Evolutionary conservation across 371 early-diverging fungal species (phyloP).

Genomic region (Syncephalastrum sp.): DNA sequence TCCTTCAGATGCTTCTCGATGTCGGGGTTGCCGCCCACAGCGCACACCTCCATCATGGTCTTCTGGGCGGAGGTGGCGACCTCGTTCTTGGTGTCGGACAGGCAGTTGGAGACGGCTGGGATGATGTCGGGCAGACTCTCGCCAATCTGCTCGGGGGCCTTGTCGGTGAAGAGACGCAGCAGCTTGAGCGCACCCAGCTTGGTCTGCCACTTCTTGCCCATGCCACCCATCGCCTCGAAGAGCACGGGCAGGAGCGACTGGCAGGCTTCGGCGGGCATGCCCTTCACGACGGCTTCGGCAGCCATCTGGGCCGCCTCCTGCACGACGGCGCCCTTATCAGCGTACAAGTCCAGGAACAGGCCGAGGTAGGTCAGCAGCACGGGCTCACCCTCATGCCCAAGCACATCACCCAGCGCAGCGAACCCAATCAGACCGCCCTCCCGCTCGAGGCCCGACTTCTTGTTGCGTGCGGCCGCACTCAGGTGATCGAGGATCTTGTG

Average conservation of each 20-base stretch:
- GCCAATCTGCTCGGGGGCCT: slow-evolving; percentile 67
- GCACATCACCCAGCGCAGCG: slow-evolving; percentile 58
- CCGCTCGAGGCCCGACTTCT: slow-evolving; percentile 70
- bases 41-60: slow-evolving; percentile 68
- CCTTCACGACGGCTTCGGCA: slow-evolving; percentile 48
- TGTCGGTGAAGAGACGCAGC: slow-evolving; percentile 51
- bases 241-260: slow-evolving; percentile 59
- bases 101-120: slow-evolving; percentile 69
- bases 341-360: slow-evolving; percentile 59
- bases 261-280: slow-evolving; percentile 59
- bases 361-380: slow-evolving; percentile 58
- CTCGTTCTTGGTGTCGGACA: slow-evolving; percentile 74
- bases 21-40: slow-evolving; percentile 77
- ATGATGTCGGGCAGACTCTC: slow-evolving; percentile 68
- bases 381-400: slow-evolving; percentile 61
- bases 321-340: slow-evolving; percentile 74
- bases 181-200: slow-evolving; percentile 67
- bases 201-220: slow-evolving; percentile 77
- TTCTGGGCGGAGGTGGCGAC: slow-evolving; percentile 46
- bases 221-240: slow-evolving; percentile 54
- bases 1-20: slow-evolving; percentile 67
- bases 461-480: slow-evolving; percentile 57
- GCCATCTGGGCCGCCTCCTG: slow-evolving; percentile 74
- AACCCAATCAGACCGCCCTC: slow-evolving; percentile 74
- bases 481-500: slow-evolving; percentile 58